These are phyloP conservation scores for Calonectria pauciramosa DNA, from an alignment of 2,329 filamentous ascomycete genomes.

Conservation along the genomic window DNA sequence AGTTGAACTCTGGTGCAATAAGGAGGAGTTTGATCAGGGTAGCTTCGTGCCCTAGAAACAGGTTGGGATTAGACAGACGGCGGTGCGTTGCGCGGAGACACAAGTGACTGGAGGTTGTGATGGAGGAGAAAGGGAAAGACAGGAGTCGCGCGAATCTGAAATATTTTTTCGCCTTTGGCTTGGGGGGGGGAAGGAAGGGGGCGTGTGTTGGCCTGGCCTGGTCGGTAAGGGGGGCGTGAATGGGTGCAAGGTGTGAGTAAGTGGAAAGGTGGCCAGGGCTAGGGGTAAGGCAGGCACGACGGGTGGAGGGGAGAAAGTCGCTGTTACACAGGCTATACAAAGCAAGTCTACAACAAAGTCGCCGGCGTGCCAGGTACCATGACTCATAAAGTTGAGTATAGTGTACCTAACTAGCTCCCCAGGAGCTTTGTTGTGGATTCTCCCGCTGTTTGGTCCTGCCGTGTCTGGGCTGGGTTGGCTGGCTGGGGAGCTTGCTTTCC, in stretches of 20 bases:
- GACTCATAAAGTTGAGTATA: neutral
- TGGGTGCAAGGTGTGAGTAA: constrained; percentile 43
- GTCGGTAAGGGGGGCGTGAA: constrained; percentile 41
- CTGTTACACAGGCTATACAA: constrained; percentile 4
- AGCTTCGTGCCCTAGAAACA: constrained; percentile 89
- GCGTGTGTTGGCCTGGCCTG: constrained; percentile 37
- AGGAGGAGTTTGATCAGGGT: constrained; percentile 74
- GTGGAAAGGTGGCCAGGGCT: constrained; percentile 47
- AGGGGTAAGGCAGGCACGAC: constrained; percentile 37
- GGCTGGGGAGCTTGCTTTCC: constrained; percentile 27
- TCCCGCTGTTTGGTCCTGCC: constrained; percentile 32
- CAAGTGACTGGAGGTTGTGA: constrained; percentile 61
- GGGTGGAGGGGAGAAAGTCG: constrained; percentile 20
- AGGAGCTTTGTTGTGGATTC: constrained; percentile 29
- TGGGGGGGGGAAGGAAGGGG: constrained; percentile 44
- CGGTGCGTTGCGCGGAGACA: constrained; percentile 64
- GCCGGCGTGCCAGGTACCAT: neutral
- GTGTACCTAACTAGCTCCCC: constrained; percentile 13
- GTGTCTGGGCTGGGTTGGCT: constrained; percentile 23
- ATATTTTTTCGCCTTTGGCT: constrained; percentile 54
- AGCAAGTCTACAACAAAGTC: neutral
- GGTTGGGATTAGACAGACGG: constrained; percentile 59
- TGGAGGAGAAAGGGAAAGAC: constrained; percentile 52
- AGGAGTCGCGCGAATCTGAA: constrained; percentile 54
- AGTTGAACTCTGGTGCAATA: constrained; percentile 81